Evolutionary conservation across 1,284 basidiomycete genomes (phyloP).

Genomic region (Pseudozyma sp.): DNA sequence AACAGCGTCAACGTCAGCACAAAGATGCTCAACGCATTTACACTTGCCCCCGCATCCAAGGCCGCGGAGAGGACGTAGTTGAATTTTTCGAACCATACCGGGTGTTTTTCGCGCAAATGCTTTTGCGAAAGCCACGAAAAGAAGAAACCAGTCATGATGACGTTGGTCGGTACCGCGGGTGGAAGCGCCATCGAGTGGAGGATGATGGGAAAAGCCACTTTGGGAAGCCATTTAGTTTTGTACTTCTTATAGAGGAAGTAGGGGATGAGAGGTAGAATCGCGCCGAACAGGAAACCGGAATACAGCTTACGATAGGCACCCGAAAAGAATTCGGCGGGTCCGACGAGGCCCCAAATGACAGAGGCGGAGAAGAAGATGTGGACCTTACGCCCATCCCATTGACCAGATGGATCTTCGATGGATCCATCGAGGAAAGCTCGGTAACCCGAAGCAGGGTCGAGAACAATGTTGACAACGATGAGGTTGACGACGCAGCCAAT

Average conservation of each 20-base stretch:
- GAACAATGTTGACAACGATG: conserved; percentile 70
- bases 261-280: conserved; percentile 69
- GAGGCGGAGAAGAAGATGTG: conserved; percentile 70
- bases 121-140: conserved; percentile 70
- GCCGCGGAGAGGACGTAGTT: conserved; percentile 70
- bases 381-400: conserved; percentile 69
- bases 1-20: conserved; percentile 65
- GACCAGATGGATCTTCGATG: conserved; percentile 71
- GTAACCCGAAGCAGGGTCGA: conserved; percentile 62
- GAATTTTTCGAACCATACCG: conserved; percentile 65
- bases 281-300: conserved; percentile 71
- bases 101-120: conserved; percentile 67
- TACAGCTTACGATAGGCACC: conserved; percentile 70
- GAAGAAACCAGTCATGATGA: conserved; percentile 71
- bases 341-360: conserved; percentile 72
- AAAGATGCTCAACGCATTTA: conserved; percentile 72
- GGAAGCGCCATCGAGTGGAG: conserved; percentile 70
- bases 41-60: conserved; percentile 70
- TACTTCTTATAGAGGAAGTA: conserved; percentile 71
- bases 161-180: conserved; percentile 70
- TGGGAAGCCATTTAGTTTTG: conserved; percentile 49
- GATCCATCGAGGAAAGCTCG: conserved; percentile 69
- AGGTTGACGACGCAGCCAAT: conserved; percentile 71
- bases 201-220: conserved; percentile 72
- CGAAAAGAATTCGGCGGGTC: conserved; percentile 71